Evolutionary conservation across 1,284 basidiomycete species (phyloP), one percentile per base, ranked within the genome.

Genomic region (Melampsora medusae): DNA sequence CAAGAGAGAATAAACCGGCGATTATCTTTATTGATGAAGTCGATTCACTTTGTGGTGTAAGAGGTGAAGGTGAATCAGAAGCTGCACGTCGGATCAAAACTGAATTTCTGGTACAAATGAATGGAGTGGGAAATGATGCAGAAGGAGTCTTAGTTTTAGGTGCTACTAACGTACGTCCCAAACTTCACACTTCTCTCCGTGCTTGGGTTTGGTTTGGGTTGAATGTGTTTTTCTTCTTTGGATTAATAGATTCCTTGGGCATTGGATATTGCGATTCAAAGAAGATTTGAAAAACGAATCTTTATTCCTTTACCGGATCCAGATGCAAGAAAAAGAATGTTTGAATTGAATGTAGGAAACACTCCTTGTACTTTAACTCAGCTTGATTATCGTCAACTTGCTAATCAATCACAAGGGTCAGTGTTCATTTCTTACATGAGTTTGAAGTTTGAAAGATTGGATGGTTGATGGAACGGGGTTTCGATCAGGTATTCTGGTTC

Each of bases 21-120:
- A 99, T 99, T 84, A 98, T 99, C 83, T 99, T 99, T 83, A 93
- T 99, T 81, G 96, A 99, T 83, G 96, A 99, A 83, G 93, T 99
- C 61, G 96, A 99, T 84, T 97, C 95, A 19, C 86, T 99, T 70
- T 93, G 94, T 17, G 94, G 97, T 0, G 92, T 94, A 31, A 88
- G 96, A 82, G 94, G 92, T 78, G 96, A 99, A 83, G 92, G 92
- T 38, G 96, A 99, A 84, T 94, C 92, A 1, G 96, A 99, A 82
- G 96, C 96, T 3, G 92, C 92, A 33, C 86, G 96, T 79, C 88
- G 97, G 59, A 99, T 99, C 85, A 99, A 99, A 87, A 99, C 96
- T 1, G 96, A 99, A 84, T 97, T 99, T 81, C 85, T 98, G 69
- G 80, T 84, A 4, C 93, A 97, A 83, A 99, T 99, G 92, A 95